phyloP scores from a whole-genome alignment of 192 early-diverging fungal species.

The Coemansia sp. region DNA sequence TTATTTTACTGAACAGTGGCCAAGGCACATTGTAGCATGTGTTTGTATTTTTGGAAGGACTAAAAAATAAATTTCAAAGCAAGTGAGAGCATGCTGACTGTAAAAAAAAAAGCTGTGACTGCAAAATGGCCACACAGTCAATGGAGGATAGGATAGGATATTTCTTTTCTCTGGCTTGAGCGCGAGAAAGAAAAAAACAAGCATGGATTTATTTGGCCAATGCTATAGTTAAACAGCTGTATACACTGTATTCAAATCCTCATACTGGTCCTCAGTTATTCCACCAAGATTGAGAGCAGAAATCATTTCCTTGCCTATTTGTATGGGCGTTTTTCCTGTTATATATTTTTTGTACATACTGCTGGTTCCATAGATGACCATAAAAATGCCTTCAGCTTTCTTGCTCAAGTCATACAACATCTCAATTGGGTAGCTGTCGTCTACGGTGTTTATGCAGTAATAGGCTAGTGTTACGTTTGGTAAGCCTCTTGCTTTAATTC shows the following conservation, averaged over 20 bases:
- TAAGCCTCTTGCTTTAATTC: neutral
- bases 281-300: neutral
- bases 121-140: neutral
- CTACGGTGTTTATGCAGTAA: neutral
- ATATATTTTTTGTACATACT: neutral
- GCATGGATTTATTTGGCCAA: neutral
- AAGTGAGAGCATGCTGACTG: slow-evolving; percentile 1
- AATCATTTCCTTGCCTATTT: neutral
- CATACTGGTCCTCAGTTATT: neutral
- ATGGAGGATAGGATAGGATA: neutral
- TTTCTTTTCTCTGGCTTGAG: neutral
- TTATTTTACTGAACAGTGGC: neutral
- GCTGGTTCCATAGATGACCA: neutral
- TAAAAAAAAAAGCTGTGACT: neutral
- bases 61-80: neutral
- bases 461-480: neutral
- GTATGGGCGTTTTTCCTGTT: neutral
- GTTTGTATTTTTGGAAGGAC: neutral
- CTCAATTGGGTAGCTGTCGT: neutral
- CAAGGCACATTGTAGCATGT: neutral
- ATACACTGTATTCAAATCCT: neutral
- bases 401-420: neutral
- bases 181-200: neutral
- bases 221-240: neutral
- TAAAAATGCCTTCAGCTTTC: neutral